These are phyloP conservation scores for Xylaria sp. DNA, from an alignment of 495 filamentous ascomycete genomes.

Conservation along the genomic window DNA sequence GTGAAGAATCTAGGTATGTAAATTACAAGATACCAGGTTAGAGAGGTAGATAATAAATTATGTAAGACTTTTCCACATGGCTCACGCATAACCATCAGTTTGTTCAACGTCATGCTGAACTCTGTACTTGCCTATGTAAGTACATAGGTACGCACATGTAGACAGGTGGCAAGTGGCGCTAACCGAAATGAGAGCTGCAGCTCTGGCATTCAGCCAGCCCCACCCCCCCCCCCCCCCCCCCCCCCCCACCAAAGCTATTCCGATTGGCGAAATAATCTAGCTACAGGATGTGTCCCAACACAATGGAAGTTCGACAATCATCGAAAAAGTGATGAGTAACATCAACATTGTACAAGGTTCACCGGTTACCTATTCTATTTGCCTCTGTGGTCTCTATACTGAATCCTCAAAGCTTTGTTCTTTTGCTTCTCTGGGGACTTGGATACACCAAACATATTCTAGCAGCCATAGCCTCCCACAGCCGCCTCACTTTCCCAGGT, in stretches of 20 bases:
- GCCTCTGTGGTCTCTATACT: neutral
- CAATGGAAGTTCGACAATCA: neutral
- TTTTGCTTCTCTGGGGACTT: neutral
- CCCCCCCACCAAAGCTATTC: neutral
- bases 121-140: no score
- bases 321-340: neutral
- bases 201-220: neutral
- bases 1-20: no score
- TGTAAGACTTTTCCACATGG: no score
- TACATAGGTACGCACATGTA: neutral
- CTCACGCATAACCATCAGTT: no score
- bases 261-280: conserved; percentile 11
- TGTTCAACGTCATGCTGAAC: neutral
- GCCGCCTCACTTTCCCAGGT: neutral
- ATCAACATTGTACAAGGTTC: neutral
- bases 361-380: neutral
- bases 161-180: neutral
- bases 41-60: no score
- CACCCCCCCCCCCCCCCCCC: no score
- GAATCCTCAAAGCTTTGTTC: neutral
- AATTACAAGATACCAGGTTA: no score
- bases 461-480: neutral
- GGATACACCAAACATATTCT: neutral
- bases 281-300: neutral
- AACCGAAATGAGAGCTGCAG: neutral